These are phyloP conservation scores for Rhytidhysteron rufulum DNA, from an alignment of 2,329 filamentous ascomycete species.

Conservation along the genomic window DNA sequence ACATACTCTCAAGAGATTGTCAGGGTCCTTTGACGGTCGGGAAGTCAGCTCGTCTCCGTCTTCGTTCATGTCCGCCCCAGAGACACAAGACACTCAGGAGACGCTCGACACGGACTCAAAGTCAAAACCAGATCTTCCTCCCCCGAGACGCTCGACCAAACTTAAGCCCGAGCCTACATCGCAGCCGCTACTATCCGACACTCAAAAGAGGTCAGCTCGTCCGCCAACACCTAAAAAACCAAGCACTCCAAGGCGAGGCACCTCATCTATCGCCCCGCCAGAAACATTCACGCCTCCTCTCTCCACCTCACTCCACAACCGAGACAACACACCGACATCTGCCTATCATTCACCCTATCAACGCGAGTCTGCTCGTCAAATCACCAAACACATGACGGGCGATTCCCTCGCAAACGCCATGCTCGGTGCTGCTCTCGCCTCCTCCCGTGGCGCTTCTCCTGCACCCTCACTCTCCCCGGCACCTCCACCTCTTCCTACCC, in stretches of 20 bases:
- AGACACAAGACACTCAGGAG: constrained; percentile 22
- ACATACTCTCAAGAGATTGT: constrained; percentile 15
- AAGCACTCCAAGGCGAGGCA: constrained; percentile 28
- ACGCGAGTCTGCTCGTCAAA: constrained; percentile 31
- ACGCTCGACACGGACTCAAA: too few relatives aligned
- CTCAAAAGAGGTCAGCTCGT: constrained; percentile 17
- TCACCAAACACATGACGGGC: constrained; percentile 52
- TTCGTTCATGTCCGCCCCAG: constrained; percentile 33
- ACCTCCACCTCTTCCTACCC: constrained; percentile 36
- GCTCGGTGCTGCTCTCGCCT: constrained; percentile 69
- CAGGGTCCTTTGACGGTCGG: constrained; percentile 23
- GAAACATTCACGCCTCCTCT: constrained; percentile 18
- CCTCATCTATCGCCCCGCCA: constrained; percentile 18
- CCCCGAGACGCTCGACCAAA: constrained; percentile 29
- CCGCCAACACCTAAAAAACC: constrained; percentile 18
- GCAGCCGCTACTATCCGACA: constrained; percentile 1
- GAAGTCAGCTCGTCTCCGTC: constrained; percentile 26
- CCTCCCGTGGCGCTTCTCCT: constrained; percentile 51
- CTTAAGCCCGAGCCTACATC: constrained; percentile 3
- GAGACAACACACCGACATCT: constrained; percentile 19
- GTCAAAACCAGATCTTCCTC: constrained; percentile 28
- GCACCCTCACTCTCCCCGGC: constrained; percentile 27
- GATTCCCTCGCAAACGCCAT: constrained; percentile 70
- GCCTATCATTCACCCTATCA: constrained; percentile 39
- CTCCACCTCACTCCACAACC: constrained; percentile 17